Evolutionary conservation across 225 moss, liverwort and hornwort genomes (phyloP).

Genomic region (Takakia lepidozioides): DNA sequence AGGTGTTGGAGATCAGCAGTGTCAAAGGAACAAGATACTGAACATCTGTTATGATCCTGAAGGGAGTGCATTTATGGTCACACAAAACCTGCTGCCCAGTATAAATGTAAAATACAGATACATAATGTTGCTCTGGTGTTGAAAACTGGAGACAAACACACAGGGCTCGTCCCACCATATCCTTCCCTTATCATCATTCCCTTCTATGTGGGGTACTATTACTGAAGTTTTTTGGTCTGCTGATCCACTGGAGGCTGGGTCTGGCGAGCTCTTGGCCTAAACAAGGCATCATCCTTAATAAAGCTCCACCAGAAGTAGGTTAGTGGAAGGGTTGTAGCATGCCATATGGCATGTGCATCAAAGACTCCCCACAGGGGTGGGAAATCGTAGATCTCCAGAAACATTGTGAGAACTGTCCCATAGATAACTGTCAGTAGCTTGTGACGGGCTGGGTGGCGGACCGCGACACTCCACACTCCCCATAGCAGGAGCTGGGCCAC

Average conservation of each 20-base stretch:
- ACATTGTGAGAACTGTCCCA: constrained; percentile 83
- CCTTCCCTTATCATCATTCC: too few relatives aligned
- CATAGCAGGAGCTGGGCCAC: constrained; percentile 64
- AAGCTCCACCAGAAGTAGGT: constrained; percentile 95
- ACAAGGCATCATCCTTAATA: constrained; percentile 73
- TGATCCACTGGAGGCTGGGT: constrained; percentile 15
- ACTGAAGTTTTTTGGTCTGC: constrained; percentile 47
- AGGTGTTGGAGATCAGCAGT: too few relatives aligned
- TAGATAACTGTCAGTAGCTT: constrained; percentile 72
- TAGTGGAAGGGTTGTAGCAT: constrained; percentile 82
- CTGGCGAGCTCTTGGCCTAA: constrained; percentile 48
- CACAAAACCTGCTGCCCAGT: too few relatives aligned
- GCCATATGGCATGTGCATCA: constrained; percentile 96
- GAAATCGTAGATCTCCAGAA: constrained; percentile 92
- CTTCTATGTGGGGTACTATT: too few relatives aligned
- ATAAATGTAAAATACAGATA: too few relatives aligned
- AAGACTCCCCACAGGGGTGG: constrained; percentile 77
- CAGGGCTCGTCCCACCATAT: too few relatives aligned
- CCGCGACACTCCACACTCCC: constrained; percentile 70
- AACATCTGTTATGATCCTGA: too few relatives aligned
- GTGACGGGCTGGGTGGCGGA: constrained; percentile 70
- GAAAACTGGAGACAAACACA: too few relatives aligned
- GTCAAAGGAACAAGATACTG: too few relatives aligned
- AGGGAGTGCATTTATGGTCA: too few relatives aligned
- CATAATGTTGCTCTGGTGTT: too few relatives aligned